Conservation (phyloP, 2,329 filamentous ascomycete genomes). For the Alternaria sp. region DNA sequence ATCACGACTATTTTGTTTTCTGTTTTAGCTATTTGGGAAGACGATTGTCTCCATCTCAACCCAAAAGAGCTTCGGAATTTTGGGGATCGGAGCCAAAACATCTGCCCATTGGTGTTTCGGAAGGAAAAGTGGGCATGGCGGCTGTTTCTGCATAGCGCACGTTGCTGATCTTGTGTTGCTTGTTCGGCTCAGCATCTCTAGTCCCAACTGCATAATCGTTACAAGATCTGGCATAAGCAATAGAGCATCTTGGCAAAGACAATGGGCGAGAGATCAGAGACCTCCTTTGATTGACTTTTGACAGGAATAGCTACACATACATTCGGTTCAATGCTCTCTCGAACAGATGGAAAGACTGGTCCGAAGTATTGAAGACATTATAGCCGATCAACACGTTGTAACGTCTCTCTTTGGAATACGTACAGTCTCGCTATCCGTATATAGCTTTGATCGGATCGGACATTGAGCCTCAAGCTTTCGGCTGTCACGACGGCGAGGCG, state of each 20-base stretch:
- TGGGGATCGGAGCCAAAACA: neutral
- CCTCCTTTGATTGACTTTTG: neutral
- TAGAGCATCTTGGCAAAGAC: neutral
- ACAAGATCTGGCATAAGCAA: constrained; percentile 1
- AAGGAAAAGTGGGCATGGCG: neutral
- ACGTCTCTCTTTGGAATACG: neutral
- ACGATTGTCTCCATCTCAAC: neutral
- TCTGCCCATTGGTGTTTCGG: neutral
- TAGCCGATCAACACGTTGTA: neutral
- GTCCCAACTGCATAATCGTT: neutral
- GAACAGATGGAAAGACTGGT: neutral
- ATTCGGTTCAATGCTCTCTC: neutral
- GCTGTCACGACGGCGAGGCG: neutral
- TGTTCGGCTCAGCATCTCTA: neutral
- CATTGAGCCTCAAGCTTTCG: neutral
- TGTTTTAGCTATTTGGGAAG: constrained; percentile 1
- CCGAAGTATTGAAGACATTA: neutral
- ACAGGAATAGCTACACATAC: neutral
- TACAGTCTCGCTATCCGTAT: neutral
- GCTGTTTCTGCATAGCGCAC: neutral
- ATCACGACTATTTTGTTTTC: constrained; percentile 3
- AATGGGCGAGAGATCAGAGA: neutral
- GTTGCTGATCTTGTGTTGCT: neutral
- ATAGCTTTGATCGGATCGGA: neutral
- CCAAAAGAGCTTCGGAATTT: neutral